Evolutionary conservation across 768 basidiomycete species (phyloP).

Genomic region (Pulveroboletus frians): DNA sequence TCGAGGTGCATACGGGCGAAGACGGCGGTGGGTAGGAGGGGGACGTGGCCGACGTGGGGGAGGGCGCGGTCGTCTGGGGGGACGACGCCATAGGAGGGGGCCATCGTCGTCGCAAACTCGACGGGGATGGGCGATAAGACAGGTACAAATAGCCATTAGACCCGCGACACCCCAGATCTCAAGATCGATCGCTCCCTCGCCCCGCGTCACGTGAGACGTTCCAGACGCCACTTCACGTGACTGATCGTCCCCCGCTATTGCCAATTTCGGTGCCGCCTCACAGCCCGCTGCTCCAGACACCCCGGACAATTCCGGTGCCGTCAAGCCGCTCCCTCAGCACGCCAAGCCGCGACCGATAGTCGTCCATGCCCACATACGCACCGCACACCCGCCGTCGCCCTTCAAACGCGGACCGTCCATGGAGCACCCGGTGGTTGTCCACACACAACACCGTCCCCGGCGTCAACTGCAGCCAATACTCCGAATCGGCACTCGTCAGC

Average conservation of each 20-base stretch:
- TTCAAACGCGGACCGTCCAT: slow-evolving; percentile 87
- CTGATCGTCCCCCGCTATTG: slow-evolving; percentile 17
- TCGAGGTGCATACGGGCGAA: slow-evolving; percentile 60
- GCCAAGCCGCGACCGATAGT: slow-evolving; percentile 75
- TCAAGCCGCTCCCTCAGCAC: slow-evolving; percentile 47
- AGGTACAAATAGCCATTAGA: slow-evolving; percentile 22
- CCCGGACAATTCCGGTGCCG: slow-evolving; percentile 36
- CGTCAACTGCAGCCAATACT: slow-evolving; percentile 87
- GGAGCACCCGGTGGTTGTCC: slow-evolving; percentile 91
- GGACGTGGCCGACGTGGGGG: slow-evolving; percentile 11
- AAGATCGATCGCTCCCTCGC: slow-evolving; percentile 9
- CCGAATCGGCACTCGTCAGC: slow-evolving; percentile 73
- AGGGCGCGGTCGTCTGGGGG: slow-evolving; percentile 11
- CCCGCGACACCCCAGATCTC: slow-evolving; percentile 18
- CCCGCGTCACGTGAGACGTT: slow-evolving; percentile 15
- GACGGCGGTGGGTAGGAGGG: slow-evolving; percentile 37
- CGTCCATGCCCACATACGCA: slow-evolving; percentile 89
- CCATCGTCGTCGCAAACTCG: slow-evolving; percentile 12
- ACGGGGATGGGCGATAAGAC: slow-evolving; percentile 14
- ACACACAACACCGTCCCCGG: slow-evolving; percentile 90
- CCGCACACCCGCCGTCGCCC: slow-evolving; percentile 93
- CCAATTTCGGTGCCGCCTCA: slow-evolving; percentile 32
- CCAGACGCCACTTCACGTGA: slow-evolving; percentile 19
- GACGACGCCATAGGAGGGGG: slow-evolving; percentile 18
- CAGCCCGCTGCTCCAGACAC: slow-evolving; percentile 54